Percentiles rank a stretch among this genome's conserved stretches.
Evolutionary conservation across 495 filamentous ascomycete species (phyloP).

Genomic region (Xylaria sp.): DNA sequence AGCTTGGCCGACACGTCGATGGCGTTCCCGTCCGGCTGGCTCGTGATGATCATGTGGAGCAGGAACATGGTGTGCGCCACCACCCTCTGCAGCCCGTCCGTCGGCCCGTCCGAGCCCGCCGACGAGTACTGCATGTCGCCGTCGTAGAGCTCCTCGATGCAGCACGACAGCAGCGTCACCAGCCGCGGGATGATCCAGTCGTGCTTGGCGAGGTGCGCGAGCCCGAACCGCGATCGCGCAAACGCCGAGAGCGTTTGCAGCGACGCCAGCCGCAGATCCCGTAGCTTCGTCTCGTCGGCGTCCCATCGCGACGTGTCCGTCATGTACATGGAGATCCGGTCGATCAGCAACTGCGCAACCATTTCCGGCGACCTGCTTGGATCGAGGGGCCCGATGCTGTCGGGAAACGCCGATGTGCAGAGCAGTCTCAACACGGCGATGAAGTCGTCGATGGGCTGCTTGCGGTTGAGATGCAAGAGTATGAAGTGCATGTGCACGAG

Average conservation of each 20-base stretch:
- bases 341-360: constrained; percentile 47
- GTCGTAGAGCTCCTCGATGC: constrained; percentile 55
- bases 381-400: constrained; percentile 53
- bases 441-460: constrained; percentile 53
- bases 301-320: constrained; percentile 50
- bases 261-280: constrained; percentile 42
- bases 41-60: constrained; percentile 53
- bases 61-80: constrained; percentile 42
- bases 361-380: constrained; percentile 40
- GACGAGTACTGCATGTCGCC: constrained; percentile 42
- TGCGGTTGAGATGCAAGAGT: constrained; percentile 51
- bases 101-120: constrained; percentile 28
- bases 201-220: constrained; percentile 46
- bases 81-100: constrained; percentile 34
- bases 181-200: constrained; percentile 50
- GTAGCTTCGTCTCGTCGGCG: constrained; percentile 37
- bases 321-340: constrained; percentile 50
- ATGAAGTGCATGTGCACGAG: constrained; percentile 56
- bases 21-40: constrained; percentile 40
- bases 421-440: constrained; percentile 48
- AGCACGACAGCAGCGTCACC: constrained; percentile 47
- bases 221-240: constrained; percentile 47
- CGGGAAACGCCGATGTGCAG: constrained; percentile 49
- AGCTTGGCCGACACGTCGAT: constrained; percentile 50
- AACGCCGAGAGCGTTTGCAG: constrained; percentile 49